Percentiles rank a stretch among this genome's conserved stretches.
These are phyloP conservation scores for Penium margaritaceum DNA, from an alignment of 139 green algal species.

Conservation along the genomic window DNA sequence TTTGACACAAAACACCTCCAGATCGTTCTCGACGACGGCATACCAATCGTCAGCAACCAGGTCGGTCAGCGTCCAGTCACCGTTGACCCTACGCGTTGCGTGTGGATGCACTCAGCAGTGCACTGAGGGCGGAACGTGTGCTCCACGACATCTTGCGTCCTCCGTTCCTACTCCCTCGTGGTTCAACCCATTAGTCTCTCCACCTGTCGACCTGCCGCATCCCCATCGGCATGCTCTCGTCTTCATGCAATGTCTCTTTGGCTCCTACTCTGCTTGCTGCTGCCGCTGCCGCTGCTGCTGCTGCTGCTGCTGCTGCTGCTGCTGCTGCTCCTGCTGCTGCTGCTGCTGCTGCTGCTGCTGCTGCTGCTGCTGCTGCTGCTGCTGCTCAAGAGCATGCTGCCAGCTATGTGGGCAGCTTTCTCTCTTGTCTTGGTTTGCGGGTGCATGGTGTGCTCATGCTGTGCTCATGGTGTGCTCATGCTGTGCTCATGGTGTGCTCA, in stretches of 20 bases:
- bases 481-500: too few species aligned
- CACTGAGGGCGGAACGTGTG: not conserved
- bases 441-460: too few species aligned
- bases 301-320: too few species aligned
- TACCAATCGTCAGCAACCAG: slow-evolving; percentile 38
- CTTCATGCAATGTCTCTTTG: too few species aligned
- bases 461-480: too few species aligned
- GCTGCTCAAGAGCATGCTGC: too few species aligned
- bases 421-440: not conserved
- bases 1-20: slow-evolving; percentile 38
- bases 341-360: not conserved
- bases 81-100: not conserved
- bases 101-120: too few species aligned
- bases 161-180: not conserved
- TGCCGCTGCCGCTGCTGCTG: too few species aligned
- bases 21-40: slow-evolving; percentile 30
- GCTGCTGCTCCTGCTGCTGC: too few species aligned
- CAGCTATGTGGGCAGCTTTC: not conserved
- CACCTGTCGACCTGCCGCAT: not conserved
- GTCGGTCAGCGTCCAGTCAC: not conserved
- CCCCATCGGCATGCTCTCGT: not conserved
- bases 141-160: not conserved
- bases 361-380: too few species aligned
- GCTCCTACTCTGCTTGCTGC: too few species aligned
- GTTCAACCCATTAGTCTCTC: not conserved